Evolutionary conservation across 371 early-diverging fungal genomes (phyloP), one percentile per base, ranked within the genome.

Genomic region (Capillidium heterosporum): DNA sequence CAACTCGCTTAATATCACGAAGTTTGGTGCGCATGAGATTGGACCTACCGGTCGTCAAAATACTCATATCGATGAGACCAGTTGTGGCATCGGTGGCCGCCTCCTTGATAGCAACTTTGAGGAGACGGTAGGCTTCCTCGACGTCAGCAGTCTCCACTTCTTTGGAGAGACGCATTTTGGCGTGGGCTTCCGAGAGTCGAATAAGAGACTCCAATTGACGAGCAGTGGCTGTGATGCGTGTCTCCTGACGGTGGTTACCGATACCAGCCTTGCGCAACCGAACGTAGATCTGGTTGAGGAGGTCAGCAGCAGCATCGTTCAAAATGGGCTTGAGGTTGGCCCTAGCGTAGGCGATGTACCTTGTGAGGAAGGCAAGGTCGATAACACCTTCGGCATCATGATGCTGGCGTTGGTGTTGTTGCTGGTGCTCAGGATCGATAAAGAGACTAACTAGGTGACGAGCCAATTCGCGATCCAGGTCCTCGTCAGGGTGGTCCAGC

Each of bases 181-280:
- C 99, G 63, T 95, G 95, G 1, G 99, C 99, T 67, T 99, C 99
- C 21, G 95, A 73, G 66, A 99, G 78, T 48, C 99, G 86, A 62
- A 99, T 95, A 85, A 99, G 85, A 24, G 91, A 89, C 76, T 99
- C 99, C 32, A 99, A 75, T 71, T 99, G 99, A 57, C 99, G 80
- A 1, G 99, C 98, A 0, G 99, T 99, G 0, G 97, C 97, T 17
- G 94, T 89, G 31, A 98, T 80, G 27, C 87, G 84, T 53, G 84
- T 87, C 23, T 78, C 82, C 19, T 66, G 61, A 42, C 70, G 48
- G 59, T 73, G 56, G 58, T 75, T 59, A 49, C 76, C 69, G 48
- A 75, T 72, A 15, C 94, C 95, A 55, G 88, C 70, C 58, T 81
- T 77, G 10, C 99, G 79, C 61, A 99, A 72, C 31, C 87, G 83